These are phyloP conservation scores for Ramaria sp. DNA, from an alignment of 768 basidiomycete genomes.

Conservation along the genomic window DNA sequence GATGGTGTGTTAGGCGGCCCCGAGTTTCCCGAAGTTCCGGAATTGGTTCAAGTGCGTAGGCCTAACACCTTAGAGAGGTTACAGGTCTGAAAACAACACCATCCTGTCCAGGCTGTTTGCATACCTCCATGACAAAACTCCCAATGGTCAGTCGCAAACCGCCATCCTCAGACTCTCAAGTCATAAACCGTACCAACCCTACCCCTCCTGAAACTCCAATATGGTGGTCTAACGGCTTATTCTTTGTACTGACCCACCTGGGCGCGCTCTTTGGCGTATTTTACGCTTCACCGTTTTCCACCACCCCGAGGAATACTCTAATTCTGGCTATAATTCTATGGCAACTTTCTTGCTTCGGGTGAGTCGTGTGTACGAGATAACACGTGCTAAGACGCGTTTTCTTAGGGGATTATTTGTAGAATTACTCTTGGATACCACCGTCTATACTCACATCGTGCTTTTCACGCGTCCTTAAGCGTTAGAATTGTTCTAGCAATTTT, in stretches of 20 bases:
- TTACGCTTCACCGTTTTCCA: conserved; percentile 33
- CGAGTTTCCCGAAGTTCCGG: too few relatives aligned
- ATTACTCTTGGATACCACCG: conserved; percentile 73
- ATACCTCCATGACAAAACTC: too few relatives aligned
- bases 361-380: conserved; percentile 18
- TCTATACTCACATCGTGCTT: conserved; percentile 64
- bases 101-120: too few relatives aligned
- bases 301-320: conserved; percentile 32
- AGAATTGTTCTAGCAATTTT: conserved; percentile 49
- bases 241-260: conserved; percentile 48
- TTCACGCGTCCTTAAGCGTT: conserved; percentile 44
- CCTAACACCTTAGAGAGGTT: too few relatives aligned
- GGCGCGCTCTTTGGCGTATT: conserved; percentile 43
- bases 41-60: too few relatives aligned
- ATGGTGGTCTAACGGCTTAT: conserved; percentile 54
- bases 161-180: too few relatives aligned
- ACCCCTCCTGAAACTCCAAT: conserved; percentile 16
- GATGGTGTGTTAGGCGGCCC: too few relatives aligned
- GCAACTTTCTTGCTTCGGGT: conserved; percentile 68
- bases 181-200: too few relatives aligned
- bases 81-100: too few relatives aligned
- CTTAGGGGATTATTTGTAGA: conserved; percentile 21
- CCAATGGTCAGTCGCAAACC: too few relatives aligned
- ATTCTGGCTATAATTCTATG: conserved; percentile 47
- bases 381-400: background rate